Evolutionary conservation across 2,329 filamentous ascomycete genomes (phyloP).

Genomic region (Cladosporium velox): DNA sequence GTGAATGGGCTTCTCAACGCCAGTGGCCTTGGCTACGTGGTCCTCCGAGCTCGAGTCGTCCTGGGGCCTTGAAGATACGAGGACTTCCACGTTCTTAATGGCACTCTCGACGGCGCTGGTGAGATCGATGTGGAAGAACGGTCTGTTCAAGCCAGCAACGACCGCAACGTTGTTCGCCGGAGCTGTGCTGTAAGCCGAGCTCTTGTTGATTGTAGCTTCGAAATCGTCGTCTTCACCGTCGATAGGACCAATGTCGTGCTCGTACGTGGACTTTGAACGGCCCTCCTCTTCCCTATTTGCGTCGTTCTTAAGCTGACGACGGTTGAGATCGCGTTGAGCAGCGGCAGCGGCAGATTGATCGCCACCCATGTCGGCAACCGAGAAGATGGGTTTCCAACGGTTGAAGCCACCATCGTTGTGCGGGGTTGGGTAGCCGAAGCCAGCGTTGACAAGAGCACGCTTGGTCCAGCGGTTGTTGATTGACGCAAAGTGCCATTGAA

Average conservation of each 20-base stretch:
- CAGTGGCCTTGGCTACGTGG: background rate
- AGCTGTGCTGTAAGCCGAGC: slow-evolving; percentile 51
- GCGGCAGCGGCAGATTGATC: slow-evolving; percentile 66
- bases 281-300: slow-evolving; percentile 38
- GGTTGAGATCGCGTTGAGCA: slow-evolving; percentile 66
- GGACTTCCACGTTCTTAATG: slow-evolving; percentile 69
- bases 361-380: slow-evolving; percentile 82
- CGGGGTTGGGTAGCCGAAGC: slow-evolving; percentile 79
- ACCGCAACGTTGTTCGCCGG: slow-evolving; percentile 54
- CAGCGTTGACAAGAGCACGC: slow-evolving; percentile 79
- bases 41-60: slow-evolving; percentile 6
- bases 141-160: slow-evolving; percentile 83
- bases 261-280: slow-evolving; percentile 26
- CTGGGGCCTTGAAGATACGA: background rate
- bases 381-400: slow-evolving; percentile 94
- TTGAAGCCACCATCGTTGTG: slow-evolving; percentile 54
- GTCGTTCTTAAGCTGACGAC: slow-evolving; percentile 42
- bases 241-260: slow-evolving; percentile 31
- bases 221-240: slow-evolving; percentile 34
- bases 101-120: slow-evolving; percentile 87
- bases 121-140: slow-evolving; percentile 91
- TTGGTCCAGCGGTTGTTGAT: slow-evolving; percentile 96
- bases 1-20: background rate
- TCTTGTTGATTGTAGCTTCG: slow-evolving; percentile 49
- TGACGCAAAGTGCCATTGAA: slow-evolving; percentile 95